Percentiles rank a stretch among this genome's conserved stretches.
Conservation (phyloP, 2,329 filamentous ascomycete species). For the Gremmenia infestans region DNA sequence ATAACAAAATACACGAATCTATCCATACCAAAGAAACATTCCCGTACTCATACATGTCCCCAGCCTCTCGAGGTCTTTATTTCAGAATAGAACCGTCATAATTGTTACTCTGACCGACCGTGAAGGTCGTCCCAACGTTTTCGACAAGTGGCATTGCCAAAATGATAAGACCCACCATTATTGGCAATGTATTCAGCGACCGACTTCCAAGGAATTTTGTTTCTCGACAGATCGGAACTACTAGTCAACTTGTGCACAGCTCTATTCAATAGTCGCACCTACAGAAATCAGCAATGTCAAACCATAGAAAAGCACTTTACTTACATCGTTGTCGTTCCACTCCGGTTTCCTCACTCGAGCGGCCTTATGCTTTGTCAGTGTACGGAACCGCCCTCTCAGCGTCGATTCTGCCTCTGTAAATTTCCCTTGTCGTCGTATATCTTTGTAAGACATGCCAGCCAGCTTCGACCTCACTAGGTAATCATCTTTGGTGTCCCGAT, state of each 20-base stretch:
- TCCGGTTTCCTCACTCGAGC: conserved; percentile 60
- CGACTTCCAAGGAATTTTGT: conserved; percentile 51
- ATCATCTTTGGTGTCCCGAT: conserved; percentile 38
- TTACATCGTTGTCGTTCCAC: conserved; percentile 61
- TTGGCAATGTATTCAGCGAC: conserved; percentile 49
- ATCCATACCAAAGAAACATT: not conserved
- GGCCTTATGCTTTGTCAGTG: conserved; percentile 57
- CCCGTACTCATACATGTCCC: not conserved
- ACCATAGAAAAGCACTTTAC: conserved; percentile 30
- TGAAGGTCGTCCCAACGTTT: conserved; percentile 49
- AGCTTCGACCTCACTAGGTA: conserved; percentile 50
- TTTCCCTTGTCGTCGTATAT: conserved; percentile 51
- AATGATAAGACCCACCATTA: conserved; percentile 52
- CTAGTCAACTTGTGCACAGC: conserved; percentile 37
- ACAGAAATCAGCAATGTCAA: not conserved
- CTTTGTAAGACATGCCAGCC: conserved; percentile 57
- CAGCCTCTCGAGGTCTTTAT: not conserved
- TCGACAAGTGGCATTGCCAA: conserved; percentile 54
- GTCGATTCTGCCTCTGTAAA: conserved; percentile 67
- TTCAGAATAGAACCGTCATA: not conserved
- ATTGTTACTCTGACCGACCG: not conserved
- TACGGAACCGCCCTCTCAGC: conserved; percentile 62
- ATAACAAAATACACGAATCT: not conserved
- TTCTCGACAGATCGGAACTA: conserved; percentile 17
- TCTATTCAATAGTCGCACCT: conserved; percentile 42